These are phyloP conservation scores for Rhodotorula sp. DNA, from an alignment of 1,284 basidiomycete genomes.

Conservation along the genomic window DNA sequence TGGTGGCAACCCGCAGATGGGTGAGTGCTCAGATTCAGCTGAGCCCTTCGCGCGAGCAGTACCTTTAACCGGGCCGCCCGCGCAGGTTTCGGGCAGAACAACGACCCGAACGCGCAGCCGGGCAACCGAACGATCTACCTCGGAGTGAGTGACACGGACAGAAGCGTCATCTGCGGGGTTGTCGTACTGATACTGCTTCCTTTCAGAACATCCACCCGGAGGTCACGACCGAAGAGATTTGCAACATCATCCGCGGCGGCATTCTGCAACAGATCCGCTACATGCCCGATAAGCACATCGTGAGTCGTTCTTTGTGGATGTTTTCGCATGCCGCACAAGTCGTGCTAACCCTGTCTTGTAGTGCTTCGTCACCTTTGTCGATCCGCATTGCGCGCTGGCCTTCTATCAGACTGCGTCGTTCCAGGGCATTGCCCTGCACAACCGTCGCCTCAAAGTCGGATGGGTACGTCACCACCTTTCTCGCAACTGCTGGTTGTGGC, in stretches of 20 bases:
- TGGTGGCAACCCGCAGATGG: constrained; percentile 30
- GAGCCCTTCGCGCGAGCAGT: not conserved
- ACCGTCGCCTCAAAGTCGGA: constrained; percentile 85
- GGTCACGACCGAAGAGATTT: constrained; percentile 84
- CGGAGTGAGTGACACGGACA: constrained; percentile 26
- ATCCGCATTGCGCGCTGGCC: constrained; percentile 76
- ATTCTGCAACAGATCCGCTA: constrained; percentile 79
- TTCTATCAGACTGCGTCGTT: constrained; percentile 87
- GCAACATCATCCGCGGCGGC: constrained; percentile 88
- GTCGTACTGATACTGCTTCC: not conserved
- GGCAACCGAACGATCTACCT: constrained; percentile 87
- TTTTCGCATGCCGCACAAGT: not conserved
- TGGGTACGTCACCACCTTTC: constrained; percentile 60
- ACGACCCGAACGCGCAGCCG: constrained; percentile 42
- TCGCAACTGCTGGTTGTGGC: not conserved
- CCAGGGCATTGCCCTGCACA: constrained; percentile 82
- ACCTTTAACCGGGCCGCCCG: constrained; percentile 45
- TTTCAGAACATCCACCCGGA: constrained; percentile 79
- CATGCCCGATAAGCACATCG: constrained; percentile 91
- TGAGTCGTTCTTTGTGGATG: constrained; percentile 54
- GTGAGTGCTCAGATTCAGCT: not conserved
- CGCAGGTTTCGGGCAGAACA: constrained; percentile 14
- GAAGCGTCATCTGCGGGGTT: not conserved
- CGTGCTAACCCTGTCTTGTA: not conserved
- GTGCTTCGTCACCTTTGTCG: constrained; percentile 47